A percentile compares a stretch with the other conserved stretches of the same genome.
phyloP scores from a whole-genome alignment of 768 basidiomycete species.

The Lanmaoa pseudosensibilis region DNA sequence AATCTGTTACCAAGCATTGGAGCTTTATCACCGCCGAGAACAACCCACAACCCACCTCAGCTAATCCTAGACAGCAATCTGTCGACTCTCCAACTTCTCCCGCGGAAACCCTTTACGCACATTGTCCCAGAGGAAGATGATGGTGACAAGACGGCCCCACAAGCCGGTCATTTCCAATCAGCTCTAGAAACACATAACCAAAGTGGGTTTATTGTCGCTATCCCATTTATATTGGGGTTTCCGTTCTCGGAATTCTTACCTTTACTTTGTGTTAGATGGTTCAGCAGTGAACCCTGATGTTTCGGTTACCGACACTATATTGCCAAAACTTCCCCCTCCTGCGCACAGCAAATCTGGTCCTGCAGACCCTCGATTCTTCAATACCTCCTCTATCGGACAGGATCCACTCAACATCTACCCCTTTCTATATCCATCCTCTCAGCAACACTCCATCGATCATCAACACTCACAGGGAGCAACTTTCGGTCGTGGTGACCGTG shows the following conservation, averaged over 20 bases:
- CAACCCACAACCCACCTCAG: background rate
- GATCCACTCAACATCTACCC: background rate
- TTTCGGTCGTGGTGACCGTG: no score
- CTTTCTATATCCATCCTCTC: background rate
- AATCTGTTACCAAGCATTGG: background rate
- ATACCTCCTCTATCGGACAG: background rate
- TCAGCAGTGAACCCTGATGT: background rate
- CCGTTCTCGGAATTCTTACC: background rate
- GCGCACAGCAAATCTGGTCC: background rate
- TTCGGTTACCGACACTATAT: background rate
- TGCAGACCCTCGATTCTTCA: background rate
- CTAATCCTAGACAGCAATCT: background rate
- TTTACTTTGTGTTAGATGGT: background rate
- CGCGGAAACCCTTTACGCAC: background rate
- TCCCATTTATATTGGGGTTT: background rate
- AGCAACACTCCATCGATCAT: background rate
- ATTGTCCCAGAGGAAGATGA: background rate
- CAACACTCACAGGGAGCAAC: background rate
- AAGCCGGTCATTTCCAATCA: background rate
- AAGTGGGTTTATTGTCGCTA: background rate
- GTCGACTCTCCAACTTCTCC: background rate
- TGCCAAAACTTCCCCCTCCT: background rate
- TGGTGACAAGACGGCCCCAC: background rate
- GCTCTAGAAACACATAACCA: background rate
- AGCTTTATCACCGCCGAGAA: background rate